These are phyloP conservation scores for Kuraishia hungarica DNA, from an alignment of 805 yeast genomes.

Conservation along the genomic window DNA sequence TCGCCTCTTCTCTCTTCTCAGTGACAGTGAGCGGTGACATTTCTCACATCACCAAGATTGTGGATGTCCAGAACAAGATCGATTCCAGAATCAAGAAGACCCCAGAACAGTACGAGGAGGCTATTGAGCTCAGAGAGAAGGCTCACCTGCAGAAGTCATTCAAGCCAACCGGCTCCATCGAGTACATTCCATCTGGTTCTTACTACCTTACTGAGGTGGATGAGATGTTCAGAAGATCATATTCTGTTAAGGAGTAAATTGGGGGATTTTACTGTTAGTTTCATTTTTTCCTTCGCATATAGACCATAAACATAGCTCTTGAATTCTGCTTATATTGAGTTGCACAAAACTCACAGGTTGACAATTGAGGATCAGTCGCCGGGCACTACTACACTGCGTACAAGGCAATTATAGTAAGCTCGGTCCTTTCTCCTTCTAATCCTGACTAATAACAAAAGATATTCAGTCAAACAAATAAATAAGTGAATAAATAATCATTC, in stretches of 20 bases:
- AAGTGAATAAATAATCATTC: too few relatives aligned
- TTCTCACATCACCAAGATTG: conserved; percentile 48
- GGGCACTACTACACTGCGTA: too few relatives aligned
- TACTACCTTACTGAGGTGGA: conserved; percentile 80
- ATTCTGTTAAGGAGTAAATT: conserved; percentile 54
- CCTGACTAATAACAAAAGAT: neutral
- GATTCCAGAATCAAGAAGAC: conserved; percentile 54
- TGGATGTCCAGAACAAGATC: conserved; percentile 63
- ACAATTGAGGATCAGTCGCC: neutral
- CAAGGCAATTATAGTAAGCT: neutral
- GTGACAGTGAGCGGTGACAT: conserved; percentile 77
- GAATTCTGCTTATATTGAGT: neutral
- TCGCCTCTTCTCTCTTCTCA: conserved; percentile 85
- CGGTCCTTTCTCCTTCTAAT: neutral
- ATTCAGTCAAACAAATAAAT: neutral
- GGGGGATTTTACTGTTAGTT: neutral
- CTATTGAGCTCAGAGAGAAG: conserved; percentile 79
- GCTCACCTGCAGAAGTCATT: conserved; percentile 76
- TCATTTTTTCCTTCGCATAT: conserved; percentile 15
- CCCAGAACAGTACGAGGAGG: conserved; percentile 77
- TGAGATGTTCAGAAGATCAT: conserved; percentile 81
- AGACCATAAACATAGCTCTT: neutral
- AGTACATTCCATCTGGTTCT: conserved; percentile 61
- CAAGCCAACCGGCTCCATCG: conserved; percentile 74
- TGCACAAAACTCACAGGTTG: neutral